phyloP scores from a whole-genome alignment of 1,284 basidiomycete genomes.

The Fomes fomentarius region DNA sequence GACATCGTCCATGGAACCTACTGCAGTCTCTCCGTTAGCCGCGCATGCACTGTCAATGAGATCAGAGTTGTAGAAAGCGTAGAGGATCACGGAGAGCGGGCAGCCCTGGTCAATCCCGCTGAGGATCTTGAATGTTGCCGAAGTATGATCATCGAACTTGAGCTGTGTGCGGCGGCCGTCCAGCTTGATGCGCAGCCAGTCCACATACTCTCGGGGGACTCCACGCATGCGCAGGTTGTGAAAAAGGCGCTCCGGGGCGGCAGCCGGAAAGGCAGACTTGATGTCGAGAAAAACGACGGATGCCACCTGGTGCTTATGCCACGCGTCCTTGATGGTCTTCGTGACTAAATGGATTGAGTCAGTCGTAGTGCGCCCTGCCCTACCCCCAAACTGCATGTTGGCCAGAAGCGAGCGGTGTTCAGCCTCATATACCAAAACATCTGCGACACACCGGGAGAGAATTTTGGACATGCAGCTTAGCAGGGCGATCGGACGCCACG shows the following conservation, averaged over 20 bases:
- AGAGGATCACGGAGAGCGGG: slow-evolving; percentile 35
- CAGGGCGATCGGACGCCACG: too few species aligned
- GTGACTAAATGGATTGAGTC: slow-evolving; percentile 40
- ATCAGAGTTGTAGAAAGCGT: slow-evolving; percentile 37
- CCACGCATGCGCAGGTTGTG: slow-evolving; percentile 32
- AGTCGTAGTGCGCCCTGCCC: slow-evolving; percentile 37
- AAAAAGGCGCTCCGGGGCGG: slow-evolving; percentile 26
- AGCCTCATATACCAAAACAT: too few species aligned
- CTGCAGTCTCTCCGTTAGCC: slow-evolving; percentile 18
- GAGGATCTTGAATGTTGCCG: slow-evolving; percentile 25
- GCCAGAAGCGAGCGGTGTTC: slow-evolving; percentile 28
- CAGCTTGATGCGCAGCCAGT: slow-evolving; percentile 30
- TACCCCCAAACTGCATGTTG: slow-evolving; percentile 44
- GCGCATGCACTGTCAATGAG: slow-evolving; percentile 25
- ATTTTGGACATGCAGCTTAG: slow-evolving; percentile 41
- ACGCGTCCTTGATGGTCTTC: slow-evolving; percentile 37
- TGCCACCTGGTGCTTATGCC: slow-evolving; percentile 35
- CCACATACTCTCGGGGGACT: slow-evolving; percentile 28
- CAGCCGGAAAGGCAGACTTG: slow-evolving; percentile 43
- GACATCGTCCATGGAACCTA: slow-evolving; percentile 36
- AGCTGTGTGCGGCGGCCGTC: slow-evolving; percentile 27
- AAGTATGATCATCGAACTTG: not conserved
- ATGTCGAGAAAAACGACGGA: slow-evolving; percentile 42
- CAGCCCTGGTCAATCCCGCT: too few species aligned
- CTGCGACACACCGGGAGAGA: slow-evolving; percentile 31